Evolutionary conservation across 441 rosid genomes (phyloP), one percentile per base, ranked within the genome.

Genomic region (Breynia disticha): DNA sequence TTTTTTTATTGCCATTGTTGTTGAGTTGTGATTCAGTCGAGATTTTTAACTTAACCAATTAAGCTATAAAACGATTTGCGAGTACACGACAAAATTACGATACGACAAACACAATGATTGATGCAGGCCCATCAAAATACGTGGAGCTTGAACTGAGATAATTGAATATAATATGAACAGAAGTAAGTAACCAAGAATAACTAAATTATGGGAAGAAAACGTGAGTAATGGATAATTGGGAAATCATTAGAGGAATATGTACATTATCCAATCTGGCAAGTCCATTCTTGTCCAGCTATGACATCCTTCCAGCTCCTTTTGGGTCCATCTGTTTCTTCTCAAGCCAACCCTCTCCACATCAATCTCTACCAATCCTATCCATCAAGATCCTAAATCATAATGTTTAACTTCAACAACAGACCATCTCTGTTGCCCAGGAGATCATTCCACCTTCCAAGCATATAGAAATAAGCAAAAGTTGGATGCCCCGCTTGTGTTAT

Each of bases 361-460:
- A 18, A 46, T 28, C 35, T 9, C 35, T 28, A 9, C 35, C 35
- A 28, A 28, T 28, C 35, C 35, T 4, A 28, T 28, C 8, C 35
- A 28, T 28, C 16, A 5, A 15, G 13, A 12, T 10, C 22, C 43
- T 1, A 41, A 41, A 41, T 11, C 10, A 11, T 13, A 15, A 41
- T 13, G 35, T 28, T 41, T 15, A 41, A 41, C 10, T 41, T 11
- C 13, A 41, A 41, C 44, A 41, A 13, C n/a, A 11, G 10, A 41
- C 44, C 44, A 11, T 41, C 13, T 9, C 15, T 47, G 22, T 21
- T 22, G 15, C 18, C 24, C 11, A 13, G 48, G 50, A 32, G 44
- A 18, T 56, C 51, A 77, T 64, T 78, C 81, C n/a, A 68, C 74
- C 68, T 72, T 81, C 90, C 85, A 80, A 62, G 83, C 82, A 59